Conservation (phyloP, 2,329 filamentous ascomycete genomes). For the Xylariaceae sp. region DNA sequence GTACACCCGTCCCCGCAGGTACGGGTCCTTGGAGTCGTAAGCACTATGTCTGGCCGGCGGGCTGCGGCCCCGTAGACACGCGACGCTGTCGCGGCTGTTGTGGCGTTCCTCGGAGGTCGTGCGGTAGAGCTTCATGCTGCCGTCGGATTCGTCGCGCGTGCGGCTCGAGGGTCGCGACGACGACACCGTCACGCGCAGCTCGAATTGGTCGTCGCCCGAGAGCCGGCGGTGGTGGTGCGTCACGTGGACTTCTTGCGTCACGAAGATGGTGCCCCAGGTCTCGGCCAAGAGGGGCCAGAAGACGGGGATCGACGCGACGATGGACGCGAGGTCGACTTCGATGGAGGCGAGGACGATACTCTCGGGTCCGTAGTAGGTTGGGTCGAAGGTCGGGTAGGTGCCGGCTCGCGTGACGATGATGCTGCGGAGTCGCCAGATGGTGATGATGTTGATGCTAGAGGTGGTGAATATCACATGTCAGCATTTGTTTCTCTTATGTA, state of each 20-base stretch:
- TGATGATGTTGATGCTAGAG: constrained; percentile 29
- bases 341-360: constrained; percentile 33
- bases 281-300: constrained; percentile 32
- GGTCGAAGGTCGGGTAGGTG: constrained; percentile 34
- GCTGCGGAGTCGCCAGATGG: constrained; percentile 31
- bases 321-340: constrained; percentile 33
- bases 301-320: constrained; percentile 32
- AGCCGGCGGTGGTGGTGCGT: constrained; percentile 28
- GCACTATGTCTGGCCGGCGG: background rate
- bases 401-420: constrained; percentile 29
- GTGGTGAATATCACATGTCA: background rate
- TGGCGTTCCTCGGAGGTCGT: constrained; percentile 6
- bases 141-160: constrained; percentile 15
- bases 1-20: constrained; percentile 20
- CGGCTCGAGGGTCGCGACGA: constrained; percentile 1
- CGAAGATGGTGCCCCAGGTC: constrained; percentile 31
- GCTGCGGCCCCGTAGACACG: constrained; percentile 1
- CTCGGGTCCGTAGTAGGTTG: constrained; percentile 34
- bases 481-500: background rate
- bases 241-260: constrained; percentile 35
- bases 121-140: constrained; percentile 14
- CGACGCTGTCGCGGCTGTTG: background rate
- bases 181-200: constrained; percentile 5
- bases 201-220: constrained; percentile 20
- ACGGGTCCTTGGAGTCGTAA: constrained; percentile 23